These are phyloP conservation scores for Claviceps paspali DNA, from an alignment of 2,329 filamentous ascomycete genomes.

Conservation along the genomic window DNA sequence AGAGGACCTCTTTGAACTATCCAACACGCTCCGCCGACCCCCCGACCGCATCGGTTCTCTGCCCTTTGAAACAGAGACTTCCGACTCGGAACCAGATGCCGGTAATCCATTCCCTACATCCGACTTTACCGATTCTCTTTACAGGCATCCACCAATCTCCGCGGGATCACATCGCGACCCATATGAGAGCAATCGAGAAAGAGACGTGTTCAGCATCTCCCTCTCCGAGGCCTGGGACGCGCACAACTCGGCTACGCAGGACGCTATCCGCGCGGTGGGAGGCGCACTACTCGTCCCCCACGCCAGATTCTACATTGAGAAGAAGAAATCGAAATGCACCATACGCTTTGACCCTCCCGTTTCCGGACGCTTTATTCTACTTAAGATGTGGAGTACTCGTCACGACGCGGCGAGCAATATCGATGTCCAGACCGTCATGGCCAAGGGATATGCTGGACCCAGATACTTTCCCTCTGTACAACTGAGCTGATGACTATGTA, in stretches of 20 bases:
- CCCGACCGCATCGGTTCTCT: slow-evolving; percentile 38
- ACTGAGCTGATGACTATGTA: slow-evolving; percentile 28
- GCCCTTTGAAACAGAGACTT: slow-evolving; percentile 36
- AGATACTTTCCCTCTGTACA: slow-evolving; percentile 65
- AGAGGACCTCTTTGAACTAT: slow-evolving; percentile 25
- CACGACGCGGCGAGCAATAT: slow-evolving; percentile 55
- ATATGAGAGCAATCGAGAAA: not conserved
- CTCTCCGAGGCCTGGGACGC: slow-evolving; percentile 27
- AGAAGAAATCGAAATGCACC: slow-evolving; percentile 69
- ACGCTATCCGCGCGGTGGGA: slow-evolving; percentile 39
- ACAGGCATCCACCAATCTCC: slow-evolving; percentile 10
- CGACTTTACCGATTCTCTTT: slow-evolving; percentile 12
- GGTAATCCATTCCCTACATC: slow-evolving; percentile 14
- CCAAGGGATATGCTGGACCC: slow-evolving; percentile 71
- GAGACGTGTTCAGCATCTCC: slow-evolving; percentile 8
- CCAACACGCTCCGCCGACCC: slow-evolving; percentile 21
- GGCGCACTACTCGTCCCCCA: slow-evolving; percentile 54
- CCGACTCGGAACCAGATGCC: slow-evolving; percentile 17
- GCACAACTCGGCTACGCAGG: slow-evolving; percentile 37
- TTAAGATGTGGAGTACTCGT: slow-evolving; percentile 80
- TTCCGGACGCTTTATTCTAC: slow-evolving; percentile 65
- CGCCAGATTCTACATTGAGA: slow-evolving; percentile 71
- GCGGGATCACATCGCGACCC: slow-evolving; percentile 6
- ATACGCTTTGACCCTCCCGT: slow-evolving; percentile 74
- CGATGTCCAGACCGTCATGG: slow-evolving; percentile 75